Evolutionary conservation across 1,139 yeast species (phyloP), one percentile per base, ranked within the genome.

Genomic region (Kodamaea sp.): DNA sequence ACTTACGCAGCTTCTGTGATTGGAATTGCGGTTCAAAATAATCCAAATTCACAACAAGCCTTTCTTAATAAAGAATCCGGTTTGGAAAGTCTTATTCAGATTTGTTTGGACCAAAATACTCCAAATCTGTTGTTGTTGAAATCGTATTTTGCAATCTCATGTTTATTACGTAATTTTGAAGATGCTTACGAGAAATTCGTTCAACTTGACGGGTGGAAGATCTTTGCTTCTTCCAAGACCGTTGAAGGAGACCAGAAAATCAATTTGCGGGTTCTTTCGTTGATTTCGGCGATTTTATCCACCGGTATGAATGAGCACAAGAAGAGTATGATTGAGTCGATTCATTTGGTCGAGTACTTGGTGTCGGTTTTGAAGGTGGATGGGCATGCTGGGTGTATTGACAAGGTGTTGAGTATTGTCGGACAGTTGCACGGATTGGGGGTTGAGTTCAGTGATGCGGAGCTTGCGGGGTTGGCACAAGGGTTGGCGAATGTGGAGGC

Each of bases 1-100:
- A 66, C 75, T 10, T 63, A 69, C 46, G 82, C 90, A 6, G 76
- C 88, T 49, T 81, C 95, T 38, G 78, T 87, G 31, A 74, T 90
- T 27, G 97, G 95, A 2, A 85, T 92, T 1, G 96, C 97, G 0
- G 95, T 86, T 1, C 98, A 92, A 61, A 92, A 92, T 58, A 92
- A 92, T 57, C 80, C 79, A 2, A 75, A 73, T 42, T 71, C 90
- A 4, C 97, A 89, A 61, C 69, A 72, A 39, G 85, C 78, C 39
- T 83, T 81, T 48, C 52, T 70, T 30, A 72, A 75, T 43, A 68
- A 81, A 42, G 67, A 69, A 1, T 63, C 62, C 12, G 84, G 84
- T 1, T 60, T 83, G 35, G 50, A 58, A 10, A 62, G 60, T 36
- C 63, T 83, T 42, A 62, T 83, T 20, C 47, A 55, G 1, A 50